Conservation (phyloP, 2,329 filamentous ascomycete species). For the Torrubiellomyces zombiae region DNA sequence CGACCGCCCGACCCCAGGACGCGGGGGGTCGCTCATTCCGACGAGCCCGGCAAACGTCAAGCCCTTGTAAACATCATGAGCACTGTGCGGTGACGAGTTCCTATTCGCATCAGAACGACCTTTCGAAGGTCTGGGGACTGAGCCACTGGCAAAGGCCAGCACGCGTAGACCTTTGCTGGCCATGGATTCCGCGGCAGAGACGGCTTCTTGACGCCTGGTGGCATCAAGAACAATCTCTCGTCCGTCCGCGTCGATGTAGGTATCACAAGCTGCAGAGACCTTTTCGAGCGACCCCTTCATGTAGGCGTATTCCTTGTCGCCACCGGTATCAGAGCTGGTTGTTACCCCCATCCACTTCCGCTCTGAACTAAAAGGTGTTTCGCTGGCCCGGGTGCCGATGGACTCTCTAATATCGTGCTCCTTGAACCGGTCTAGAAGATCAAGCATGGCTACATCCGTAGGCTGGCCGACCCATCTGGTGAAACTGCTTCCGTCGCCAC, state of each 20-base stretch:
- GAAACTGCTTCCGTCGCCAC: constrained; percentile 41
- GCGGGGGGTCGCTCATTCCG: constrained; percentile 92
- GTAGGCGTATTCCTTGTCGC: constrained; percentile 68
- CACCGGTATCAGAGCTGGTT: constrained; percentile 44
- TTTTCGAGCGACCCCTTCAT: constrained; percentile 91
- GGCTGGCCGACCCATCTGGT: constrained; percentile 95
- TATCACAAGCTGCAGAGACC: constrained; percentile 74
- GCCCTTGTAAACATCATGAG: constrained; percentile 62
- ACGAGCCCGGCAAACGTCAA: constrained; percentile 84
- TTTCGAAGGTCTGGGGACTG: constrained; percentile 33
- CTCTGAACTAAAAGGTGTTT: constrained; percentile 92
- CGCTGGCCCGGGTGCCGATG: constrained; percentile 63
- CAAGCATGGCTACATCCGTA: constrained; percentile 92
- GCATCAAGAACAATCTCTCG: constrained; percentile 75
- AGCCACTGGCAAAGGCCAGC: constrained; percentile 80
- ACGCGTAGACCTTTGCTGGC: constrained; percentile 80
- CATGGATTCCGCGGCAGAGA: constrained; percentile 71
- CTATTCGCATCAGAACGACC: constrained; percentile 23
- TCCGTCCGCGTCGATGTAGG: constrained; percentile 73
- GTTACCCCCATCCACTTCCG: constrained; percentile 99
- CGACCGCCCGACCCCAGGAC: constrained; percentile 75
- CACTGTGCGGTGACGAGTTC: constrained; percentile 24
- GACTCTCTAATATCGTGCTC: constrained; percentile 84
- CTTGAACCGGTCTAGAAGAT: constrained; percentile 76
- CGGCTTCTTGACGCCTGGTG: constrained; percentile 52